Evolutionary conservation across 352 stramenopile species (phyloP).

Genomic region (Globisporangium barbulae): DNA sequence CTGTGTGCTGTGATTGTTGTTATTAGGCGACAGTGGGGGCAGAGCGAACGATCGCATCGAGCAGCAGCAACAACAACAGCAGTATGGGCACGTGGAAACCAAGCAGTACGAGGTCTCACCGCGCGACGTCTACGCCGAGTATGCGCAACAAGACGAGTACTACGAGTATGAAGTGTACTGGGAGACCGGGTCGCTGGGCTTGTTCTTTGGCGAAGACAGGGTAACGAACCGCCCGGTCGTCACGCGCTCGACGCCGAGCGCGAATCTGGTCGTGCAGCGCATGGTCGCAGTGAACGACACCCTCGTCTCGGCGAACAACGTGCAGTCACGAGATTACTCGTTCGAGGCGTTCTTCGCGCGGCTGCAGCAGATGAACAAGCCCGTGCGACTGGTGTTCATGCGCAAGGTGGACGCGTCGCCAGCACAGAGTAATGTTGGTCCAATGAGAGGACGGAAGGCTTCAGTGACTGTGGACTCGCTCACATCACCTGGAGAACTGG

Average conservation of each 20-base stretch:
- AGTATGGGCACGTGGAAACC: conserved; percentile 21
- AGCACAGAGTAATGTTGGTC: neutral
- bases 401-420: conserved; percentile 22
- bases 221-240: conserved; percentile 71
- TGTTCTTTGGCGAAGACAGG: conserved; percentile 83
- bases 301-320: conserved; percentile 71
- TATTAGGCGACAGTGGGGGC: neutral
- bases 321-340: conserved; percentile 63
- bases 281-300: conserved; percentile 77
- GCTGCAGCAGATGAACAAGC: conserved; percentile 85
- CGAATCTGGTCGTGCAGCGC: conserved; percentile 63
- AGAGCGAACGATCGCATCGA: neutral
- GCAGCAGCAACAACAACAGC: conserved; percentile 5
- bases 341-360: conserved; percentile 82
- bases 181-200: conserved; percentile 73
- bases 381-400: conserved; percentile 68
- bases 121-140: conserved; percentile 10
- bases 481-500: conserved; percentile 11
- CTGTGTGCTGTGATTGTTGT: neutral
- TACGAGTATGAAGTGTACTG: conserved; percentile 75
- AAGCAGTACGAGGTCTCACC: conserved; percentile 37
- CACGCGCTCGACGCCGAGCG: conserved; percentile 61
- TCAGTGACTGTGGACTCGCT: conserved; percentile 33
- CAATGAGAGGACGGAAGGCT: conserved; percentile 22
- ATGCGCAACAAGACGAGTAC: conserved; percentile 22